Evolutionary conservation across 768 basidiomycete genomes (phyloP).

Genomic region (Hemileccinum impolitum): DNA sequence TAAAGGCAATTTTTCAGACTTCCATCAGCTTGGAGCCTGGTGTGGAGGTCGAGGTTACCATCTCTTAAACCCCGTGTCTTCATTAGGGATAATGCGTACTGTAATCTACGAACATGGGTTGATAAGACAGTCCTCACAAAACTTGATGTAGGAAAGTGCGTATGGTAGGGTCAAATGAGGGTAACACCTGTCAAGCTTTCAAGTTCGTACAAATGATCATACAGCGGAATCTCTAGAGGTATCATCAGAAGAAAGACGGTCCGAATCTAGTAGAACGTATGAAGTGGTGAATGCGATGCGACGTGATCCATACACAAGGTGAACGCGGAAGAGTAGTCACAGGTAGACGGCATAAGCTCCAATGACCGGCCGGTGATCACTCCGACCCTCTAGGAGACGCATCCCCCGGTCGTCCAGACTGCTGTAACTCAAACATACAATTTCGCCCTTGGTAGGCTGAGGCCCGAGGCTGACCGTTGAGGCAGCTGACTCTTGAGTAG

Average conservation of each 20-base stretch:
- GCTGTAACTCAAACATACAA: slow-evolving; percentile 67
- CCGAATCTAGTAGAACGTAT: slow-evolving; percentile 1
- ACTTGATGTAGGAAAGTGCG: background rate
- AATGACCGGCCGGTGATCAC: slow-evolving; percentile 85
- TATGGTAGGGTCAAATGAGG: slow-evolving; percentile 10
- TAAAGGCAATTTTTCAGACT: slow-evolving; percentile 52
- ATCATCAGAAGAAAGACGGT: slow-evolving; percentile 12
- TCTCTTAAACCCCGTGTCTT: slow-evolving; percentile 50
- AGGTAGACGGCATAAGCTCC: slow-evolving; percentile 72
- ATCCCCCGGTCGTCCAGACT: slow-evolving; percentile 75
- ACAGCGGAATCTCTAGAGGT: slow-evolving; percentile 14
- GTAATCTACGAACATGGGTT: slow-evolving; percentile 6
- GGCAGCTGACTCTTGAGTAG: slow-evolving; percentile 22
- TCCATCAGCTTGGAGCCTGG: slow-evolving; percentile 98
- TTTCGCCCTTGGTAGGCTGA: slow-evolving; percentile 56
- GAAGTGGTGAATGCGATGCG: slow-evolving; percentile 4
- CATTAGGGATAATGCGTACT: background rate
- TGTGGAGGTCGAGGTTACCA: slow-evolving; percentile 98
- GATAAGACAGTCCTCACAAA: background rate
- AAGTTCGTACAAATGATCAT: slow-evolving; percentile 13
- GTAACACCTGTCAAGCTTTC: slow-evolving; percentile 1
- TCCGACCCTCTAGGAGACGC: slow-evolving; percentile 70
- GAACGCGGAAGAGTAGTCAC: slow-evolving; percentile 25
- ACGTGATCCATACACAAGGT: slow-evolving; percentile 7
- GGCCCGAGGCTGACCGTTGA: slow-evolving; percentile 21